Percentiles rank a stretch among this genome's conserved stretches.
These are phyloP conservation scores for Ceratocystis eucalypticola DNA, from an alignment of 2,329 filamentous ascomycete species.

Conservation along the genomic window DNA sequence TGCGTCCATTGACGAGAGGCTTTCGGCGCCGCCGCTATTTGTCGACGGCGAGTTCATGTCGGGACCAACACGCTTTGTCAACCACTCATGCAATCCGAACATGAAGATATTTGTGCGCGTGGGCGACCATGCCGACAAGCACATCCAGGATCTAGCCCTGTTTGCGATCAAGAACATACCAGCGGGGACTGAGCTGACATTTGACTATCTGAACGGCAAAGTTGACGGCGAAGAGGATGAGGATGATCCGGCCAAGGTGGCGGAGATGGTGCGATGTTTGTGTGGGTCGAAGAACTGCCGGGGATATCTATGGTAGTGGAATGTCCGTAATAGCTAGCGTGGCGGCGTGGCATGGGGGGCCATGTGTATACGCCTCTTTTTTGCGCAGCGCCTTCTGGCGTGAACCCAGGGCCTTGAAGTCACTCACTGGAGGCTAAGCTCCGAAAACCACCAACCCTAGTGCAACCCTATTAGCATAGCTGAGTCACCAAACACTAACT, in stretches of 20 bases:
- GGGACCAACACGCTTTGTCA: constrained; percentile 68
- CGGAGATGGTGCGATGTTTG: constrained; percentile 44
- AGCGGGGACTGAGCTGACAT: constrained; percentile 57
- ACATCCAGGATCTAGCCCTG: constrained; percentile 62
- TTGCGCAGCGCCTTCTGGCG: neutral
- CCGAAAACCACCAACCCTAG: neutral
- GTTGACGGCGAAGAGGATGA: constrained; percentile 36
- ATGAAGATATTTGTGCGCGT: constrained; percentile 67
- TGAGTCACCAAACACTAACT: neutral
- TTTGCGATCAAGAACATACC: constrained; percentile 57
- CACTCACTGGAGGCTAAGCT: no score
- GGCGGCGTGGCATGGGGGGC: neutral
- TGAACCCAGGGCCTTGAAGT: no score
- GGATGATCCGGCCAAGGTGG: constrained; percentile 28
- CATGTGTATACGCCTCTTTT: neutral
- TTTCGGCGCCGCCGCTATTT: constrained; percentile 43
- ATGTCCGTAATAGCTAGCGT: neutral
- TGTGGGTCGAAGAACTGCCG: constrained; percentile 56
- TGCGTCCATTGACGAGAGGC: constrained; percentile 40
- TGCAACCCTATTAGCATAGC: neutral
- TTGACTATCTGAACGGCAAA: constrained; percentile 62
- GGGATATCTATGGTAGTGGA: constrained; percentile 49
- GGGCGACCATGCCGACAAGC: constrained; percentile 60
- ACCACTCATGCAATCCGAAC: constrained; percentile 70
- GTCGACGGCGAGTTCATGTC: constrained; percentile 64